A percentile compares a stretch with the other conserved stretches of the same genome.
Evolutionary conservation across 257 asterid genomes (phyloP).

Genomic region (Nicotiana sylvestris): DNA sequence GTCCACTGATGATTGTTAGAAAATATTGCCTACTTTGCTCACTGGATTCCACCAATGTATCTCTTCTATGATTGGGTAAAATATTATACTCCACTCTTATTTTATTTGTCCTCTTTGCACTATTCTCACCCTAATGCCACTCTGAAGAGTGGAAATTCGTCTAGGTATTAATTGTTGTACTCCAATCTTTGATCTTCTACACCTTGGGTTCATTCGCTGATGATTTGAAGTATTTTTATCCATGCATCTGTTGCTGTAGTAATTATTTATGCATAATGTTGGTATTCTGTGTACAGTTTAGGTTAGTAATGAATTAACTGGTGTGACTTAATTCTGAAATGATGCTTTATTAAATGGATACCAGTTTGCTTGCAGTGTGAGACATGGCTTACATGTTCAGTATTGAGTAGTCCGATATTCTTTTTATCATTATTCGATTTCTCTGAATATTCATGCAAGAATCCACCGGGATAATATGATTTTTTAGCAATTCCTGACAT

Average conservation of each 20-base stretch:
- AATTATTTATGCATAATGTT: background rate
- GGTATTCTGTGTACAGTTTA: background rate
- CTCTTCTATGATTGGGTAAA: background rate
- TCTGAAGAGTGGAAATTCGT: background rate
- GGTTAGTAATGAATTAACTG: background rate
- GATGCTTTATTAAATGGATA: background rate
- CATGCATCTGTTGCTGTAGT: background rate
- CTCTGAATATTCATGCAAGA: background rate
- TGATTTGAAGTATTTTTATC: background rate
- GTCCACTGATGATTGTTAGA: background rate
- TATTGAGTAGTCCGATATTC: background rate
- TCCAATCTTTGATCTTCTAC: background rate
- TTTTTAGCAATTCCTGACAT: background rate
- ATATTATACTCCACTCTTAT: background rate
- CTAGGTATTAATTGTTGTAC: background rate
- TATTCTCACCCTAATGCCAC: background rate
- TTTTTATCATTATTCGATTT: background rate
- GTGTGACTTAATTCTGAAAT: constrained; percentile 15
- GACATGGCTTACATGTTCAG: background rate
- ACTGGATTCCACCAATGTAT: background rate
- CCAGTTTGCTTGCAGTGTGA: background rate
- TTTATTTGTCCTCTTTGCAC: background rate
- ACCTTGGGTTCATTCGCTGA: background rate
- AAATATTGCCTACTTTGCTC: background rate
- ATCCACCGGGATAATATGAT: too few species aligned